These are phyloP conservation scores for Boletus sp. DNA, from an alignment of 768 basidiomycete genomes.

Conservation along the genomic window DNA sequence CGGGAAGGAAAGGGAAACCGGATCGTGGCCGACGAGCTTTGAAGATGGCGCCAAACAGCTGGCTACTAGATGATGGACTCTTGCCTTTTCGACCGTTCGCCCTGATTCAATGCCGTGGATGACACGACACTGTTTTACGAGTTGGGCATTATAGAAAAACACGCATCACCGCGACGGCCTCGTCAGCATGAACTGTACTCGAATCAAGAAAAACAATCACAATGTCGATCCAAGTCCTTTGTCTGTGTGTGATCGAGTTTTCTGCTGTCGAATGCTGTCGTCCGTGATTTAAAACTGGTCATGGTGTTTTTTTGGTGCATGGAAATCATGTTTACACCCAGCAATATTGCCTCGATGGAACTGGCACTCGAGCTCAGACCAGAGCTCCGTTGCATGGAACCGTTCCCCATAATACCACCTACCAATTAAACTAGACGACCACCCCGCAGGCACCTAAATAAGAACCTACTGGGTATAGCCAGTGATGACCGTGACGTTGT, in stretches of 20 bases:
- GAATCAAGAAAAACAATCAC: not conserved
- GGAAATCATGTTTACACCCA: too few species aligned
- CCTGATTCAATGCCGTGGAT: too few species aligned
- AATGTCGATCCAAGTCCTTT: not conserved
- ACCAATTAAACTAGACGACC: not conserved
- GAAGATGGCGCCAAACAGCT: not conserved
- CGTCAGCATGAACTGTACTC: not conserved
- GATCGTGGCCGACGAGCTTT: slow-evolving; percentile 15
- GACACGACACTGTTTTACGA: not conserved
- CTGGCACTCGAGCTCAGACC: not conserved
- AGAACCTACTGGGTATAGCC: slow-evolving; percentile 33
- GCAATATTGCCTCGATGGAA: too few species aligned
- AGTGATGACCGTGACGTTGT: slow-evolving; percentile 36
- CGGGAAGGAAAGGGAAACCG: not conserved
- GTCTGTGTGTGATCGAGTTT: not conserved
- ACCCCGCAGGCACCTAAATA: not conserved
- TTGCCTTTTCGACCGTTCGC: not conserved
- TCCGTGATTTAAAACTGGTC: not conserved
- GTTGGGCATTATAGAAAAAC: too few species aligned
- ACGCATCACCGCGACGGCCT: not conserved
- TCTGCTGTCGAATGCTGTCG: not conserved
- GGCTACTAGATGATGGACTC: not conserved
- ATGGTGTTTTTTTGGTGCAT: not conserved
- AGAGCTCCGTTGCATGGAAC: not conserved
- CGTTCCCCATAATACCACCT: not conserved